phyloP scores from a whole-genome alignment of 2,329 filamentous ascomycete genomes.

The Penicillium oxalicum region DNA sequence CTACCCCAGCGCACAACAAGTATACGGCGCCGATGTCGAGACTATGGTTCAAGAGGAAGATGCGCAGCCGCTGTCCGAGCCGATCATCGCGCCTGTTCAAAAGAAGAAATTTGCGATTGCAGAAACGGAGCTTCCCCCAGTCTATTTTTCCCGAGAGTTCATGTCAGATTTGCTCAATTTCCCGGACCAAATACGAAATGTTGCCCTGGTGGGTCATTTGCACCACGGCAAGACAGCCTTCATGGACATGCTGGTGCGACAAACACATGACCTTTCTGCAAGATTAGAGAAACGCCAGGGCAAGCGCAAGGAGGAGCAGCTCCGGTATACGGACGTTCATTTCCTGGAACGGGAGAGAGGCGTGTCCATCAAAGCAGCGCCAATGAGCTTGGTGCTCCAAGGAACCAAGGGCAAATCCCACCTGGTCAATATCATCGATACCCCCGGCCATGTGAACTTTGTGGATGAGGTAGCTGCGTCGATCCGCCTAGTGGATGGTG shows the following conservation, averaged over 20 bases:
- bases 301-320: conserved; percentile 76
- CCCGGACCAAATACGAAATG: conserved; percentile 86
- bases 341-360: conserved; percentile 83
- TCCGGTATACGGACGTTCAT: conserved; percentile 92
- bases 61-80: conserved; percentile 82
- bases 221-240: conserved; percentile 98
- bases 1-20: conserved; percentile 94
- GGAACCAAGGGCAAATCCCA: conserved; percentile 90
- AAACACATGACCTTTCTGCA: conserved; percentile 83
- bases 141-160: conserved; percentile 82
- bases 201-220: conserved; percentile 85
- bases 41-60: conserved; percentile 96
- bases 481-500: conserved; percentile 79
- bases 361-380: conserved; percentile 83
- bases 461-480: conserved; percentile 92
- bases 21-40: conserved; percentile 91
- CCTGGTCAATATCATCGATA: conserved; percentile 90
- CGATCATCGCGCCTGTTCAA: conserved; percentile 87
- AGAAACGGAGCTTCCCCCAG: conserved; percentile 81
- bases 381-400: conserved; percentile 88
- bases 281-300: conserved; percentile 75
- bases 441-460: conserved; percentile 96
- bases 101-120: conserved; percentile 95
- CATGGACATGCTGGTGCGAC: conserved; percentile 94
- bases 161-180: conserved; percentile 96